These are phyloP conservation scores for Turnera subulata DNA, from an alignment of 345 rosid species.

Conservation along the genomic window DNA sequence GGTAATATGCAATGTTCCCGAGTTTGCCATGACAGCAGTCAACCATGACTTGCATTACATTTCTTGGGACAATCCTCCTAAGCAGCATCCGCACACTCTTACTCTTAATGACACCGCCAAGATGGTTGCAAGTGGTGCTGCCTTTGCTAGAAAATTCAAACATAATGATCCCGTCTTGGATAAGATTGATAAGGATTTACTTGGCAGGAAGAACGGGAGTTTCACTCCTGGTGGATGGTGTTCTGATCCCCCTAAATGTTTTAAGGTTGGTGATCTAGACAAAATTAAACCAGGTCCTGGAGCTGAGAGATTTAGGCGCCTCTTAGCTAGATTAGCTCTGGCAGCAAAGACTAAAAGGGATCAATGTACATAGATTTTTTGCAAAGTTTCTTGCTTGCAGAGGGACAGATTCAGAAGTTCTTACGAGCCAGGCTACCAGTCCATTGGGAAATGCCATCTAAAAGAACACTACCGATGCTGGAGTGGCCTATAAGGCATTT, in stretches of 20 bases:
- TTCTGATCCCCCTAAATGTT: constrained; percentile 62
- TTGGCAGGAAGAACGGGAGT: constrained; percentile 45
- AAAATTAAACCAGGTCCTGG: constrained; percentile 72
- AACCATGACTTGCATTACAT: constrained; percentile 95
- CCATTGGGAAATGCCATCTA: no score
- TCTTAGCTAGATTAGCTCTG: constrained; percentile 49
- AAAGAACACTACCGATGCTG: no score
- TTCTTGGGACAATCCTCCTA: constrained; percentile 92
- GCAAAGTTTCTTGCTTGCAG: not conserved
- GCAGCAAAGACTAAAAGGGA: constrained; percentile 40
- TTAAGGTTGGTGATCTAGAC: constrained; percentile 55
- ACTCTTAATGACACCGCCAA: constrained; percentile 58
- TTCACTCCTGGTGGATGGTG: constrained; percentile 99
- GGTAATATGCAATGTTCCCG: constrained; percentile 85
- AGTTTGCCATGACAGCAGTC: constrained; percentile 57
- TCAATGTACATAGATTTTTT: constrained; percentile 63
- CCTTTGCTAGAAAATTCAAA: constrained; percentile 85
- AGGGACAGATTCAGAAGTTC: not conserved
- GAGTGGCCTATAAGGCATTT: no score
- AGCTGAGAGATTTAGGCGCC: constrained; percentile 57
- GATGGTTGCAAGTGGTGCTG: constrained; percentile 77
- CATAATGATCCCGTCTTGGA: constrained; percentile 55
- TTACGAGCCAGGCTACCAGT: no score
- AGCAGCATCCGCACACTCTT: constrained; percentile 83
- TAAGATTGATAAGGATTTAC: constrained; percentile 65